phyloP scores from a whole-genome alignment of 139 green algal species.

The Zygnema circumcarinatum region DNA sequence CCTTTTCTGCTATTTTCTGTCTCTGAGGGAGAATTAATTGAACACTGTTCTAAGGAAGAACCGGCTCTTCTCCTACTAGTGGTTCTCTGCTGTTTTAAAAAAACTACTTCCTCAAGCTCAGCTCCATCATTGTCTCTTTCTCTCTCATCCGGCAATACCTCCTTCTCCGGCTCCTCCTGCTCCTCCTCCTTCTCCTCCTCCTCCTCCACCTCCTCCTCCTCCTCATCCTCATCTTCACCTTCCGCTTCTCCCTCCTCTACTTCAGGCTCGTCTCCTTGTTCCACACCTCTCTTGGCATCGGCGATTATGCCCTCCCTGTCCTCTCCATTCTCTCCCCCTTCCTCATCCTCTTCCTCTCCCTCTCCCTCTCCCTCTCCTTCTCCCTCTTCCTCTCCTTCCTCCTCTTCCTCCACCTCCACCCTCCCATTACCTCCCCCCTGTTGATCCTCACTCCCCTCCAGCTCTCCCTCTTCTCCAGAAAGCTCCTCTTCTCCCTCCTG shows the following conservation, averaged over 20 bases:
- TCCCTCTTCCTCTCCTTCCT: conserved; percentile 11
- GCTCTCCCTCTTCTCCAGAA: conserved; percentile 19
- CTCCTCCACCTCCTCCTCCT: too few relatives aligned
- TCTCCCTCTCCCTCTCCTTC: background rate
- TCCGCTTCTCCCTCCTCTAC: conserved; percentile 28
- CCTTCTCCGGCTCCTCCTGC: too few relatives aligned
- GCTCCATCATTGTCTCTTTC: too few relatives aligned
- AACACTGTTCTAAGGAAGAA: background rate
- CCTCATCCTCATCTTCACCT: too few relatives aligned
- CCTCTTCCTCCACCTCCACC: background rate
- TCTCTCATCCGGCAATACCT: too few relatives aligned
- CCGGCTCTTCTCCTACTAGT: background rate
- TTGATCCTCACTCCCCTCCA: conserved; percentile 23
- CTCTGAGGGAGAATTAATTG: background rate
- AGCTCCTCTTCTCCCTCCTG: conserved; percentile 24
- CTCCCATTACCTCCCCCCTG: background rate
- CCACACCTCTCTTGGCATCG: background rate
- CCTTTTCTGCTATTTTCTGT: conserved; percentile 18
- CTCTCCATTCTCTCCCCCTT: too few relatives aligned
- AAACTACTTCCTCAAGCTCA: too few relatives aligned
- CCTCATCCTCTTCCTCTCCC: conserved; percentile 26
- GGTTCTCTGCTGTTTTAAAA: too few relatives aligned
- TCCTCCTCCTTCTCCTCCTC: too few relatives aligned
- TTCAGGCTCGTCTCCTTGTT: background rate
- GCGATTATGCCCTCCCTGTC: conserved; percentile 6